phyloP scores from a whole-genome alignment of 257 asterid genomes.

The Schizonepeta tenuifolia region DNA sequence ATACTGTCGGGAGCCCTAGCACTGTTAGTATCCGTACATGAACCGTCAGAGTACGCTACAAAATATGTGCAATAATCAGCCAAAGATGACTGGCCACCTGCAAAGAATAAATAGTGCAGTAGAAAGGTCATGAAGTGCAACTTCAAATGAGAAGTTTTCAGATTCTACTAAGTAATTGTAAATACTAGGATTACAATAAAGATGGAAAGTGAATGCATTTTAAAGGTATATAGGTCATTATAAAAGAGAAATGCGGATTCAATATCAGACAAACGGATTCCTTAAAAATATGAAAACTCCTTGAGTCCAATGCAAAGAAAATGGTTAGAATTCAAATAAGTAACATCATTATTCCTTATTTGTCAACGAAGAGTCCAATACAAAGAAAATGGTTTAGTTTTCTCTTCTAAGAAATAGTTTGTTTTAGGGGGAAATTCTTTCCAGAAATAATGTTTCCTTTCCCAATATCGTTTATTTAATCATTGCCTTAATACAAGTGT shows the following conservation, averaged over 20 bases:
- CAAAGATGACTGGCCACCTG: slow-evolving; percentile 99
- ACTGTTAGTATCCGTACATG: slow-evolving; percentile 93
- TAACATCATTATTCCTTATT: too few relatives aligned
- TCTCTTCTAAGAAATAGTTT: too few relatives aligned
- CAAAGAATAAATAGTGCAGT: slow-evolving; percentile 24
- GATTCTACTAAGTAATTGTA: background rate
- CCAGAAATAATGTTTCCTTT: too few relatives aligned
- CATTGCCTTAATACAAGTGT: too few relatives aligned
- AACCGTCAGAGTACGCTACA: slow-evolving; percentile 98
- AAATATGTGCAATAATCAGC: slow-evolving; percentile 98
- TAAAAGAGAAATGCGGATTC: background rate
- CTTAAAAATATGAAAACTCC: background rate
- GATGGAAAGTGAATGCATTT: background rate
- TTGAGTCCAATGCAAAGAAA: too few relatives aligned
- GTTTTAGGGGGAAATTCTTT: too few relatives aligned
- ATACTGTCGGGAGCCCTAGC: slow-evolving; percentile 96
- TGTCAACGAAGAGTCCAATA: too few relatives aligned
- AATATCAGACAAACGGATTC: background rate
- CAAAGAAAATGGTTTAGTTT: too few relatives aligned
- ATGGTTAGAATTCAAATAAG: too few relatives aligned
- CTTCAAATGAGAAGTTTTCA: background rate
- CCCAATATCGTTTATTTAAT: too few relatives aligned
- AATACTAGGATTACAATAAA: background rate
- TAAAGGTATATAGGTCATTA: background rate
- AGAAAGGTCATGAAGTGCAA: slow-evolving; percentile 20